Conservation (phyloP, 768 basidiomycete genomes). For the Paxillus involutus region DNA sequence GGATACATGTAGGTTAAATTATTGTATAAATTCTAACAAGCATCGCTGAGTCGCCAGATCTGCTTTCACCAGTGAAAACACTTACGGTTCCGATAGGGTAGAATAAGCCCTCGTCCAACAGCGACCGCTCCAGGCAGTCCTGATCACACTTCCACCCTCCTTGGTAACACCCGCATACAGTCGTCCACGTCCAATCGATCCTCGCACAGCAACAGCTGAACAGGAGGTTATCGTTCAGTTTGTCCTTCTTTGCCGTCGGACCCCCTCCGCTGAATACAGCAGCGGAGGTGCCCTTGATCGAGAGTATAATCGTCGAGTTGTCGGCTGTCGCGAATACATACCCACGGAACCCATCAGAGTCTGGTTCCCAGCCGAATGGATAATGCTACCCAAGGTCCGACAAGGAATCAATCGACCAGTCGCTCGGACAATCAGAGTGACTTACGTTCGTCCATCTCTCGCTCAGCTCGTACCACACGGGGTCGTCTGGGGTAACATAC, state of each 20-base stretch:
- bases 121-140: constrained; percentile 71
- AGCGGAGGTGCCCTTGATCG: constrained; percentile 94
- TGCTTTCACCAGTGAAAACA: constrained; percentile 7
- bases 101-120: constrained; percentile 81
- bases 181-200: constrained; percentile 91
- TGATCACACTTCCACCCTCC: constrained; percentile 81
- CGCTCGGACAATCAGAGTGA: not conserved
- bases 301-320: constrained; percentile 81
- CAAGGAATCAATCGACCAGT: not conserved
- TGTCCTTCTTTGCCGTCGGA: constrained; percentile 88
- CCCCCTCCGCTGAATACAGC: constrained; percentile 72
- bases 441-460: constrained; percentile 60
- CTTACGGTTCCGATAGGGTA: constrained; percentile 88
- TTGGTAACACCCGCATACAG: constrained; percentile 88
- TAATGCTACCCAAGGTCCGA: constrained; percentile 29
- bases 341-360: constrained; percentile 85
- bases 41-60: not conserved
- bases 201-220: constrained; percentile 95
- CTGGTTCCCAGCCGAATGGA: constrained; percentile 92
- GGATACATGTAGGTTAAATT: constrained; percentile 94
- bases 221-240: constrained; percentile 88
- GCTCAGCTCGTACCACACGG: constrained; percentile 76
- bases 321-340: constrained; percentile 85
- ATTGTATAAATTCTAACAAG: constrained; percentile 82
- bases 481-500: constrained; percentile 63